Conservation (phyloP, 371 early-diverging fungal species). For the Mortierella sp. region DNA sequence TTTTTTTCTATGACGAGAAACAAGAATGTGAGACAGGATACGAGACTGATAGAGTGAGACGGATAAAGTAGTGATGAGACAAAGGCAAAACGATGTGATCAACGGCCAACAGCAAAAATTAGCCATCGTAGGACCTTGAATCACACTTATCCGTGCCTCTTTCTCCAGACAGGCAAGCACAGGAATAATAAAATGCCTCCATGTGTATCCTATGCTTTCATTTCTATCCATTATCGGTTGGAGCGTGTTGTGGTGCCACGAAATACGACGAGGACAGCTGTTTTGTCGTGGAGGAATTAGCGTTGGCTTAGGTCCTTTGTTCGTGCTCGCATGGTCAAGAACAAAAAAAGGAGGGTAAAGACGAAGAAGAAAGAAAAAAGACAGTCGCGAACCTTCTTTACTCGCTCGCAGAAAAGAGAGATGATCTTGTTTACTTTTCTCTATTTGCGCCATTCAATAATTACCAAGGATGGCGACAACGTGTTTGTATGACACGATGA, state of each 20-base stretch:
- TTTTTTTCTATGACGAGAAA: neutral
- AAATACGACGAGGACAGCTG: neutral
- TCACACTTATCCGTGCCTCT: neutral
- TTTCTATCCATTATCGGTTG: neutral
- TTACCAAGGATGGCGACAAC: slow-evolving; percentile 16
- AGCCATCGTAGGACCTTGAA: neutral
- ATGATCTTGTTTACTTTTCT: neutral
- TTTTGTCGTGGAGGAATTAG: neutral
- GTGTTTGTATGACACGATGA: slow-evolving; percentile 19
- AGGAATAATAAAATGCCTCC: neutral
- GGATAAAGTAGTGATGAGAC: neutral
- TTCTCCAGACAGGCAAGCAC: neutral
- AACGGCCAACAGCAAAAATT: neutral
- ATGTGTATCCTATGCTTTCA: neutral
- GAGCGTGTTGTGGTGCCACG: slow-evolving; percentile 6
- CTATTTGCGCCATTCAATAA: slow-evolving; percentile 8
- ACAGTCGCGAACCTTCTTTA: neutral
- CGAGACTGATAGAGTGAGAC: neutral
- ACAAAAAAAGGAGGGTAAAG: neutral
- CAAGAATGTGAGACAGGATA: no score
- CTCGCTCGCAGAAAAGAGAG: neutral
- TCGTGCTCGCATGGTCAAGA: neutral
- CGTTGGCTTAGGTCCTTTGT: neutral
- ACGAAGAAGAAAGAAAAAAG: neutral
- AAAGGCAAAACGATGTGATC: neutral